These are phyloP conservation scores for Marasmius fiardii DNA, from an alignment of 1,284 basidiomycete species.

Conservation along the genomic window DNA sequence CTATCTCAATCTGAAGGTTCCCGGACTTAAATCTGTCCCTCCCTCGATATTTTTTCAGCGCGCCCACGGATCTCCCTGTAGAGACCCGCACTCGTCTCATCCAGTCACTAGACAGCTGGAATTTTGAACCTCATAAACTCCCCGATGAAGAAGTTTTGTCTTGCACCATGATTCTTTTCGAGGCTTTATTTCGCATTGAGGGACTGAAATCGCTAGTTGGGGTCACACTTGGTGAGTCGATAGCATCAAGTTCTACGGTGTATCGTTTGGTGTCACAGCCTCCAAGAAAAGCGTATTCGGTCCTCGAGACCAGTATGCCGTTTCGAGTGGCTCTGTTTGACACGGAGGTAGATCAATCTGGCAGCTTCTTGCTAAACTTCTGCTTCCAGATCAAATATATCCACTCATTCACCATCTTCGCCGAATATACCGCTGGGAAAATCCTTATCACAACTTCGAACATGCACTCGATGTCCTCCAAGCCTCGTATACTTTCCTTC, in stretches of 20 bases:
- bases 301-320: not conserved
- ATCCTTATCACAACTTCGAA: slow-evolving; percentile 95
- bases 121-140: slow-evolving; percentile 84
- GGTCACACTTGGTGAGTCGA: slow-evolving; percentile 61
- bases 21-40: not conserved
- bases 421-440: slow-evolving; percentile 82
- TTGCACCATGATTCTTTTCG: slow-evolving; percentile 79
- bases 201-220: slow-evolving; percentile 68
- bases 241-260: not conserved
- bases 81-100: slow-evolving; percentile 56
- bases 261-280: slow-evolving; percentile 9
- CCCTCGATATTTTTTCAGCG: slow-evolving; percentile 19
- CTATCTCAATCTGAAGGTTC: not conserved
- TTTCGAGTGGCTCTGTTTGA: not conserved
- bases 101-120: slow-evolving; percentile 69
- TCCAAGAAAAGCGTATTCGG: slow-evolving; percentile 17
- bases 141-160: slow-evolving; percentile 77
- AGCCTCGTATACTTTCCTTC: slow-evolving; percentile 84
- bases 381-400: slow-evolving; percentile 59
- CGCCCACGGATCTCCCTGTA: slow-evolving; percentile 28
- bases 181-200: slow-evolving; percentile 67
- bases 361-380: slow-evolving; percentile 12
- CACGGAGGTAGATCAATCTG: not conserved
- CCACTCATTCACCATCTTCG: slow-evolving; percentile 79
- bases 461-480: slow-evolving; percentile 95